phyloP scores from a whole-genome alignment of 2,329 filamentous ascomycete species.

The Calycina marina region DNA sequence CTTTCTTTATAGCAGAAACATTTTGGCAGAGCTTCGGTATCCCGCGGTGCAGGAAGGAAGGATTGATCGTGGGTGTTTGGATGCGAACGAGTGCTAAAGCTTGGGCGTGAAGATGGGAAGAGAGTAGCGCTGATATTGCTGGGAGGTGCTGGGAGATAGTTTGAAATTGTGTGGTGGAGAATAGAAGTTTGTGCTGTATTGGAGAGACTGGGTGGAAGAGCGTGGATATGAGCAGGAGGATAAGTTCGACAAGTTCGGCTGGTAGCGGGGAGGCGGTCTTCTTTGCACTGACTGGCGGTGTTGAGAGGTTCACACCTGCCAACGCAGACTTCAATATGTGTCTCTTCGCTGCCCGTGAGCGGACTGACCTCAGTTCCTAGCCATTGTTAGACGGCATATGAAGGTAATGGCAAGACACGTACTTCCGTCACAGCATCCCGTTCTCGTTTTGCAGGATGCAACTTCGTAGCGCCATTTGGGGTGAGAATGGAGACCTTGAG shows the following conservation, averaged over 20 bases:
- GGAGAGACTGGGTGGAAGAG: slow-evolving; percentile 24
- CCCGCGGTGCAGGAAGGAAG: slow-evolving; percentile 41
- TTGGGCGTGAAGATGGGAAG: slow-evolving; percentile 32
- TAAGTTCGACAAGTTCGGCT: slow-evolving; percentile 34
- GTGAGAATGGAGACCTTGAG: slow-evolving; percentile 40
- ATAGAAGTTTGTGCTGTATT: slow-evolving; percentile 28
- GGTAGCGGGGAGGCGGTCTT: slow-evolving; percentile 19
- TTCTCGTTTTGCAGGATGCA: slow-evolving; percentile 34
- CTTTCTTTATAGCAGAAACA: slow-evolving; percentile 23
- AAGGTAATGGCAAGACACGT: slow-evolving; percentile 23
- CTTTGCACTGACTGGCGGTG: neutral
- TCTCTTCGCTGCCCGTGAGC: no score
- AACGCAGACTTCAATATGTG: neutral
- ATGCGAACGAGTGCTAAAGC: slow-evolving; percentile 35
- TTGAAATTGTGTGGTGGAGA: slow-evolving; percentile 35
- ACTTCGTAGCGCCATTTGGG: slow-evolving; percentile 40
- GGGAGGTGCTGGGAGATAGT: slow-evolving; percentile 34
- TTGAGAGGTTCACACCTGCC: neutral
- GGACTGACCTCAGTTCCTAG: no score
- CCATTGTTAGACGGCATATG: no score
- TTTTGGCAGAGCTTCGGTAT: slow-evolving; percentile 33
- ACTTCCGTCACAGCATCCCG: slow-evolving; percentile 36
- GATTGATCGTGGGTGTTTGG: slow-evolving; percentile 30
- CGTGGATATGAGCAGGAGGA: slow-evolving; percentile 37
- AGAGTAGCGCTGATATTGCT: slow-evolving; percentile 31